Percentiles rank a stretch among this genome's conserved stretches.
Conservation (phyloP, 1,284 basidiomycete species). For the Cryptococcus wingfieldii region DNA sequence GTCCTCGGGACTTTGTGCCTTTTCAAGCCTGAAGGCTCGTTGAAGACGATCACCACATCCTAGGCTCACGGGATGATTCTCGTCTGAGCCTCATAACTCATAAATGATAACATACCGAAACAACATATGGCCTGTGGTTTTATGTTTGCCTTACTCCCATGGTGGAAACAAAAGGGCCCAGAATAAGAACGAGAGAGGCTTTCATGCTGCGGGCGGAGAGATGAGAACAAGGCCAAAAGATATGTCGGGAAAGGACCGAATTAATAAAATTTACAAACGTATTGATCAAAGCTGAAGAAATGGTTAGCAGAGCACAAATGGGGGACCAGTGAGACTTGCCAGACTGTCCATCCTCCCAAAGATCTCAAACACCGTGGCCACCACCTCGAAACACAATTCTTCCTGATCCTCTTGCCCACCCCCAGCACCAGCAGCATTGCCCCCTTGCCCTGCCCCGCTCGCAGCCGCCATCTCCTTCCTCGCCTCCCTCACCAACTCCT, state of each 20-base stretch:
- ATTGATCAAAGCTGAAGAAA: not conserved
- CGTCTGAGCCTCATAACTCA: too few species aligned
- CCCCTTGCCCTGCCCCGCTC: slow-evolving; percentile 46
- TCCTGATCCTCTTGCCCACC: slow-evolving; percentile 63
- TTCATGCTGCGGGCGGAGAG: not conserved
- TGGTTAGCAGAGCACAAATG: not conserved
- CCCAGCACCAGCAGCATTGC: slow-evolving; percentile 59
- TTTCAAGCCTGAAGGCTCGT: too few species aligned
- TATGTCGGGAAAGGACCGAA: not conserved
- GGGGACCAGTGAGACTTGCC: slow-evolving; percentile 39
- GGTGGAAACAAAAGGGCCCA: not conserved
- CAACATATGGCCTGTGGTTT: too few species aligned
- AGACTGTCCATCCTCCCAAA: slow-evolving; percentile 81
- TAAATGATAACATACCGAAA: too few species aligned
- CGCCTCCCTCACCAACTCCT: slow-evolving; percentile 74
- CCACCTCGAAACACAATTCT: slow-evolving; percentile 79
- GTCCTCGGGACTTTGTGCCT: too few species aligned
- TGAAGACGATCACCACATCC: too few species aligned
- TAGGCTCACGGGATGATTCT: too few species aligned
- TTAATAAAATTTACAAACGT: too few species aligned
- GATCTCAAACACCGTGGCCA: slow-evolving; percentile 86
- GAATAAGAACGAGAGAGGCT: not conserved
- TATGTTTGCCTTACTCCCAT: not conserved
- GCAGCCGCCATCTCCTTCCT: slow-evolving; percentile 60
- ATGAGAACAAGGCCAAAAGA: too few species aligned